Conservation (phyloP, 2,329 filamentous ascomycete species). For the Sarocladium oryzae region DNA sequence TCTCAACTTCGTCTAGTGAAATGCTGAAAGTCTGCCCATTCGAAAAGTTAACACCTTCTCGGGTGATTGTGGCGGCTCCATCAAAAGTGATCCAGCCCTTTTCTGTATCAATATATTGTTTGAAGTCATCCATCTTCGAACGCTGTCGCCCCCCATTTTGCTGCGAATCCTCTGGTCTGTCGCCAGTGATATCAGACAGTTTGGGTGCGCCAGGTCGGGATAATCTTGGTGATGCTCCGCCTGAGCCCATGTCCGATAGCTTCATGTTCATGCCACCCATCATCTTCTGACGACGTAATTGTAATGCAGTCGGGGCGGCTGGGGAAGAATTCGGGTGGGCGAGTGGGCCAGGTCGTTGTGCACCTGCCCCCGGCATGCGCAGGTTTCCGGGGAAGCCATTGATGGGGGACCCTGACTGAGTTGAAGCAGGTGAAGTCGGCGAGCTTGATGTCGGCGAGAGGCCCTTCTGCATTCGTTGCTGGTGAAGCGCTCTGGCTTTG, state of each 20-base stretch:
- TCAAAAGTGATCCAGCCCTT: slow-evolving; percentile 89
- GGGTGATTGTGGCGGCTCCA: slow-evolving; percentile 83
- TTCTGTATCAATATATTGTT: slow-evolving; percentile 83
- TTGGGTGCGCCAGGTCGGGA: slow-evolving; percentile 17
- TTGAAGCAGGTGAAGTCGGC: slow-evolving; percentile 25
- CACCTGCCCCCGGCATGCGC: slow-evolving; percentile 29
- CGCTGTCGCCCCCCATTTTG: slow-evolving; percentile 27
- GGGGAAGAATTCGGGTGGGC: slow-evolving; percentile 49
- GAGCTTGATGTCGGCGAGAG: slow-evolving; percentile 17
- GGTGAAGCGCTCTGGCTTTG: slow-evolving; percentile 40
- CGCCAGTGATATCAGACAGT: slow-evolving; percentile 33
- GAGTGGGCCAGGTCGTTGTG: slow-evolving; percentile 40
- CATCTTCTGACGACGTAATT: slow-evolving; percentile 26
- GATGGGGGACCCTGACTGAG: slow-evolving; percentile 26
- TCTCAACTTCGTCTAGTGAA: slow-evolving; percentile 91
- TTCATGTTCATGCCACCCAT: slow-evolving; percentile 40
- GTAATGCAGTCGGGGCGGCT: slow-evolving; percentile 28
- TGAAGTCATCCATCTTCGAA: slow-evolving; percentile 53
- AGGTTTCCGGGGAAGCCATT: slow-evolving; percentile 39
- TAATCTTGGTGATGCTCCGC: slow-evolving; percentile 27
- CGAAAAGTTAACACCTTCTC: slow-evolving; percentile 85
- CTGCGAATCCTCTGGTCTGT: slow-evolving; percentile 12
- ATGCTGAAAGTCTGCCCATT: slow-evolving; percentile 88
- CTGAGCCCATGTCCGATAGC: slow-evolving; percentile 44
- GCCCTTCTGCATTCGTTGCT: slow-evolving; percentile 39